Evolutionary conservation across 345 rosid species (phyloP), one percentile per base, ranked within the genome.

Genomic region (Dipteronia sinensis): DNA sequence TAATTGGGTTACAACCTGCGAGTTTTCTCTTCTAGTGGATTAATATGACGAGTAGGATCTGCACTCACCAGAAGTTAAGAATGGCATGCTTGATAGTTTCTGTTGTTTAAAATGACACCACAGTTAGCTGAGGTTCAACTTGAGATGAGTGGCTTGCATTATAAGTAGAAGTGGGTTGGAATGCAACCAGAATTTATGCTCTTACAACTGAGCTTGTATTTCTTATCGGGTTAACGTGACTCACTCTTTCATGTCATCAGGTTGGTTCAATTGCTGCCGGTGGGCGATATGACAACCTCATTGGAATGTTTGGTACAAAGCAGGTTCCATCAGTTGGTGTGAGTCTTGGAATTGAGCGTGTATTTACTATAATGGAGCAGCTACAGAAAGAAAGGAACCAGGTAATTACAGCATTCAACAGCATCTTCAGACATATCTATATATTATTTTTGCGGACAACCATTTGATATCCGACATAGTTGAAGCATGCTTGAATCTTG

Each of bases 181-280:
- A 59, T 59, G 25, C 20, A 20, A 19, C 64, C 10, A n/a, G 10
- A 59, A 59, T 22, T 22, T 20, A 59, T 59, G 64, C 64, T 59
- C 10, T n/a, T 59, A 7, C 64, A 17, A 20, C 13, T n/a, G 23
- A 19, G 27, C 27, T n/a, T 7, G 25, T 59, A 51, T 42, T 40
- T 75, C 64, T 42, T 10, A 10, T 47, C 56, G 7, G 40, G 27
- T 63, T 81, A 19, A 58, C 46, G 9, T 75, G 75, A 46, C 17
- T 19, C 10, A 74, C 44, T 25, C 23, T 19, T 73, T 73, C 29
- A 29, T 80, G 16, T 75, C 61, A 53, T 69, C 89, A 95, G 99
- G 99, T 95, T 82, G 99, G 99, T 77, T 85, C 95, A 53, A 91
- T 96, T 74, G 99, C 90, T 78, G 99, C 97, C 73, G 97, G 99